Evolutionary conservation across 2,329 filamentous ascomycete species (phyloP), one percentile per base, ranked within the genome.

Genomic region (Colletotrichum australisinense): DNA sequence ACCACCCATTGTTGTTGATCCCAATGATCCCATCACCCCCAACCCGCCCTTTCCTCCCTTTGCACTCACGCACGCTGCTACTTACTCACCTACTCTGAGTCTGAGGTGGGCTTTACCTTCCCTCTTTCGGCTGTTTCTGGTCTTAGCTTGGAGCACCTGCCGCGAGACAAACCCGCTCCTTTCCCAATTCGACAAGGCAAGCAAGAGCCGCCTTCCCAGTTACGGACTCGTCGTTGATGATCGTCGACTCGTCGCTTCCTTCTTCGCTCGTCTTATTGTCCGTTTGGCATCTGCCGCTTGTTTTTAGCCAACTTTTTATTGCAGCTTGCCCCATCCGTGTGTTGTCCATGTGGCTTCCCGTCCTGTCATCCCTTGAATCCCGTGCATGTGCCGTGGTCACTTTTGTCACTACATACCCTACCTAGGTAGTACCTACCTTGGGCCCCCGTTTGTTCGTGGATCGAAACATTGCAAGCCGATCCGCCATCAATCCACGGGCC

Each of bases 311-410:
- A 42, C 38, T 42, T 42, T 42, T 12, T 35, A 35, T 19, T 19
- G 38, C 38, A 5, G 14, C 38, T 42, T 24, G 57, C 65, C 22
- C 46, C 53, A 22, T 49, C 42, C 42, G 42, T 49, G 42, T 49
- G 8, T 49, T 49, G 42, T 49, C 66, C 70, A 68, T 73, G 55
- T 38, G 66, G 53, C 70, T 55, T 69, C 60, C 70, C 70, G 70
- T 52, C 46, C 65, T 46, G 56, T 65, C 67, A 56, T 55, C 52
- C 59, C 66, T 49, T 49, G 42, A 22, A 4, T 49, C 19, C 42
- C 42, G 42, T 49, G 38, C 38, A 42, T 8, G 42, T 22, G 19
- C 42, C 19, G 32, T 35, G 32, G 4, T 32, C 9, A 32, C 30
- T 28, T 28, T 28, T 28, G 26, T 28, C 26, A 28, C 26, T 3